Conservation (phyloP, 768 basidiomycete species). For the Leccinum sublutescens region DNA sequence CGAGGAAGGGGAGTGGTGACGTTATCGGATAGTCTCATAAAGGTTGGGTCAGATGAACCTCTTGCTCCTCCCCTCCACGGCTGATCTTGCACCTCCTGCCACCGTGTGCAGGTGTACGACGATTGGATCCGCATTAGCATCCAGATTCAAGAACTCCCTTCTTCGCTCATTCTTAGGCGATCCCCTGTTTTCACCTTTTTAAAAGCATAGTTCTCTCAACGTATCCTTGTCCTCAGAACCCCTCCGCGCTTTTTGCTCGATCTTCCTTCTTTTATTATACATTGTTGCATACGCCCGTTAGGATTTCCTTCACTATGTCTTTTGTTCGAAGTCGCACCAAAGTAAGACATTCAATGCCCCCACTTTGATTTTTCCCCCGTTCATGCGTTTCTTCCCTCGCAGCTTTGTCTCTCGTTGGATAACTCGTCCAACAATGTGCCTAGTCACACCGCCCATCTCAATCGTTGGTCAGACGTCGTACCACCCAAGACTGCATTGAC, state of each 20-base stretch:
- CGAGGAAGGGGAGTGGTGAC: slow-evolving; percentile 14
- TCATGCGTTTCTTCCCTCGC: background rate
- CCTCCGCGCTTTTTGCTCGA: background rate
- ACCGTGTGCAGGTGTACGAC: slow-evolving; percentile 26
- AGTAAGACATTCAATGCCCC: slow-evolving; percentile 12
- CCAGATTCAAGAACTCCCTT: background rate
- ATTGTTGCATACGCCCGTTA: background rate
- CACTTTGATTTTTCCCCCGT: background rate
- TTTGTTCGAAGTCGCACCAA: slow-evolving; percentile 18
- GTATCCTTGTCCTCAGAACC: background rate
- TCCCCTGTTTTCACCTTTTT: background rate
- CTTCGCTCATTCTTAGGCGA: background rate
- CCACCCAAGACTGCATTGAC: slow-evolving; percentile 55
- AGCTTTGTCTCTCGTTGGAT: slow-evolving; percentile 29
- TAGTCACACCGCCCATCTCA: slow-evolving; percentile 14
- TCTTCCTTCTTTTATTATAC: background rate
- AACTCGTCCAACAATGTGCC: slow-evolving; percentile 8
- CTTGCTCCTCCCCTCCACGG: slow-evolving; percentile 6
- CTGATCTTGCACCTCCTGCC: slow-evolving; percentile 12
- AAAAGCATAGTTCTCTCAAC: background rate
- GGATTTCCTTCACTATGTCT: slow-evolving; percentile 13
- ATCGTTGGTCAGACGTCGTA: slow-evolving; percentile 56
- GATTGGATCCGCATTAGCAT: slow-evolving; percentile 12
- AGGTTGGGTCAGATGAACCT: slow-evolving; percentile 8
- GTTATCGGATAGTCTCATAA: slow-evolving; percentile 24